These are phyloP conservation scores for Thyridium curvatum DNA, from an alignment of 2,329 filamentous ascomycete genomes.

Conservation along the genomic window DNA sequence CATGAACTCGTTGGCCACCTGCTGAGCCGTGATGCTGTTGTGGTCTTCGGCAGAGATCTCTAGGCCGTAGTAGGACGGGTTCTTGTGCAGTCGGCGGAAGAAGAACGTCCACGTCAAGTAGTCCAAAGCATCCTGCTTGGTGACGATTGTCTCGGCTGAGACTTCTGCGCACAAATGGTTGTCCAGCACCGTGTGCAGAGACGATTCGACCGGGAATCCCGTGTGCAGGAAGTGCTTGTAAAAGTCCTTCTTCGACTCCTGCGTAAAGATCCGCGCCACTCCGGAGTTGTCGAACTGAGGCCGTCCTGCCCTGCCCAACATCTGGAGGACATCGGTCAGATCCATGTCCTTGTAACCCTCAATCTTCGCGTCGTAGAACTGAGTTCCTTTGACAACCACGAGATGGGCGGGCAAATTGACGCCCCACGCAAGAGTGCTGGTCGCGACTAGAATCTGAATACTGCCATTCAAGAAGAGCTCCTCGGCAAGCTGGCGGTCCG, in stretches of 20 bases:
- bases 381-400: constrained; percentile 95
- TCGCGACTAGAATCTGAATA: constrained; percentile 93
- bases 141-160: constrained; percentile 84
- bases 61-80: constrained; percentile 94
- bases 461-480: constrained; percentile 97
- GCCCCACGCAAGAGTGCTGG: constrained; percentile 95
- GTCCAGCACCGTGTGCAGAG: constrained; percentile 90
- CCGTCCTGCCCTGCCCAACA: constrained; percentile 91
- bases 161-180: constrained; percentile 96
- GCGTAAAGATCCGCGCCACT: constrained; percentile 94
- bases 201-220: constrained; percentile 95
- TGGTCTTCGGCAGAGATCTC: constrained; percentile 91
- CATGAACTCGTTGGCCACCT: constrained; percentile 90
- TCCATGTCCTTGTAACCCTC: constrained; percentile 99
- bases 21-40: constrained; percentile 78
- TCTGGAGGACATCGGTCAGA: constrained; percentile 93
- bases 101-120: constrained; percentile 99
- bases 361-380: constrained; percentile 96
- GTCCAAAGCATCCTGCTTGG: constrained; percentile 94
- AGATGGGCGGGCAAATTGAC: constrained; percentile 96
- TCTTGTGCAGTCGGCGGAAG: constrained; percentile 95
- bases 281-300: constrained; percentile 96
- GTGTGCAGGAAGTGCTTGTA: constrained; percentile 99
- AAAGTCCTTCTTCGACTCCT: constrained; percentile 96
- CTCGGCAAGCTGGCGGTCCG: constrained; percentile 84